Evolutionary conservation across 225 moss, liverwort and hornwort species (phyloP).

Genomic region (Antitrichia curtipendula): DNA sequence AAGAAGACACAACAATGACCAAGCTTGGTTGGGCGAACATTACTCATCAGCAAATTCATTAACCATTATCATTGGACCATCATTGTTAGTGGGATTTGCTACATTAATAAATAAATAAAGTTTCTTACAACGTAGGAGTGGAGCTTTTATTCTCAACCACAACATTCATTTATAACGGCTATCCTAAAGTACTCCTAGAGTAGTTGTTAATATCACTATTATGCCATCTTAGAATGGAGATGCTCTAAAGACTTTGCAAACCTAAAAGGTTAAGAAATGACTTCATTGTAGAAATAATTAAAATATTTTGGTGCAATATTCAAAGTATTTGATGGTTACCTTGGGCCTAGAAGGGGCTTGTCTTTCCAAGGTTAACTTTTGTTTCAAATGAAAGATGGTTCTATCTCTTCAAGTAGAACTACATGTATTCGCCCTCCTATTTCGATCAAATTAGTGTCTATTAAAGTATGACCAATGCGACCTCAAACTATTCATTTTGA

Average conservation of each 20-base stretch:
- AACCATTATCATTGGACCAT: background rate
- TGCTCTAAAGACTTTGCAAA: rapidly evolving
- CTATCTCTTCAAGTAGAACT: background rate
- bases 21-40: no score
- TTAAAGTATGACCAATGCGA: background rate
- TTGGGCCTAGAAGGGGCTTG: no score
- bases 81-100: background rate
- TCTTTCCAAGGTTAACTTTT: background rate
- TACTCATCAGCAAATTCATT: background rate
- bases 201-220: background rate
- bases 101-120: rapidly evolving
- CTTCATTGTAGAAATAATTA: background rate
- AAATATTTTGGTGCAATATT: background rate
- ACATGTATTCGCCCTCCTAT: rapidly evolving
- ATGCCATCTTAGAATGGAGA: rapidly evolving
- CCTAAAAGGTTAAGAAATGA: background rate
- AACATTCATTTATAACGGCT: rapidly evolving
- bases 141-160: background rate
- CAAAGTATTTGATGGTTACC: no score
- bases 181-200: background rate
- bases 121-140: rapidly evolving
- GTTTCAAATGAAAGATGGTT: background rate
- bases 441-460: background rate
- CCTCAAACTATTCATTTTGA: background rate
- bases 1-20: no score